Conservation (phyloP, 2,329 filamentous ascomycete species). For the Beauveria medogensis region DNA sequence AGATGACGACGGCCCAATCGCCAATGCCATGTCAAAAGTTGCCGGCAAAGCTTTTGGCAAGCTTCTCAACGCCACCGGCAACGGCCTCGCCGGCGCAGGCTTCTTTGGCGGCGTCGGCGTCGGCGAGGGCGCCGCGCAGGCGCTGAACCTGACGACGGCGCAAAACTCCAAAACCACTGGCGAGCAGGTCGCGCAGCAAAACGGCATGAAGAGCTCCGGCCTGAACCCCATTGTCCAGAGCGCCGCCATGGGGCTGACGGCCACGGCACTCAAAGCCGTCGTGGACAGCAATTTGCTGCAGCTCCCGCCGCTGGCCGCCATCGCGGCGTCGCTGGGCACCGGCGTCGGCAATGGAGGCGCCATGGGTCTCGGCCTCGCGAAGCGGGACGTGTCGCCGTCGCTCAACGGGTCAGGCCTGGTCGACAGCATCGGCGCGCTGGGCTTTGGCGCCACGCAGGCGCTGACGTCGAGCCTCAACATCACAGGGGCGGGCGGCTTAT, state of each 20-base stretch:
- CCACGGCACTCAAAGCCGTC: constrained; percentile 20
- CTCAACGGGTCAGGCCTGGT: constrained; percentile 16
- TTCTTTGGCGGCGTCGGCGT: constrained; percentile 20
- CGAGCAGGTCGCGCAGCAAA: constrained; percentile 19
- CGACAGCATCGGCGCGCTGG: constrained; percentile 19
- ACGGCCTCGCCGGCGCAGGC: constrained; percentile 13
- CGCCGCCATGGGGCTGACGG: constrained; percentile 21
- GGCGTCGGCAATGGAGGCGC: constrained; percentile 19
- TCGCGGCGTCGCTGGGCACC: constrained; percentile 17
- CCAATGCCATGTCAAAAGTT: constrained; percentile 2
- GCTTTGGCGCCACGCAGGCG: constrained; percentile 21
- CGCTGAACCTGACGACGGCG: constrained; percentile 16
- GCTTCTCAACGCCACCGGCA: constrained; percentile 1
- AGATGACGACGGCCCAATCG: neutral
- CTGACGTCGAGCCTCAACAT: constrained; percentile 19
- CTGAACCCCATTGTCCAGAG: constrained; percentile 23
- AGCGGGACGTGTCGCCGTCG: constrained; percentile 11
- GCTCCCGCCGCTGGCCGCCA: constrained; percentile 13
- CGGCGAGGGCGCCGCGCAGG: constrained; percentile 19
- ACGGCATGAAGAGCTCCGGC: constrained; percentile 21
- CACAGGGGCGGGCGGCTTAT: neutral
- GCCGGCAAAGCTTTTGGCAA: neutral
- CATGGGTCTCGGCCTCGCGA: constrained; percentile 17
- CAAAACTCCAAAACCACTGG: constrained; percentile 12
- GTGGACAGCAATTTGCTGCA: constrained; percentile 13